phyloP scores from a whole-genome alignment of 345 rosid genomes.

The Eucalyptus curtisii region DNA sequence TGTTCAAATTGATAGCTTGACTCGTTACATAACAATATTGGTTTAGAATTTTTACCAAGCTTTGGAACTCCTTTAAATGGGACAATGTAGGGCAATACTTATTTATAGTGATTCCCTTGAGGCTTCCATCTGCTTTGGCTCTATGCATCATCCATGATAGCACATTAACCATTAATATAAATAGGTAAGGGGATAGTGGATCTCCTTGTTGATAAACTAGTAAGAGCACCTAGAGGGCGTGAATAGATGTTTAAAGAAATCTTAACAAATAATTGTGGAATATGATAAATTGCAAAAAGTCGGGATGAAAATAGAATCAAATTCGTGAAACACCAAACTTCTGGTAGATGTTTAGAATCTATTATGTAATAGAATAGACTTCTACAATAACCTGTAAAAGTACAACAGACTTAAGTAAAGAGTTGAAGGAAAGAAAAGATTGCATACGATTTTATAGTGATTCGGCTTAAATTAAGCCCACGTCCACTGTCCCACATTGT shows the following conservation, averaged over 20 bases:
- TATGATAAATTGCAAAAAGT: too few relatives aligned
- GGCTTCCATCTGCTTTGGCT: neutral
- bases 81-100: neutral
- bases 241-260: too few relatives aligned
- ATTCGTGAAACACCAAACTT: too few relatives aligned
- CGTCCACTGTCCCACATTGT: accelerated
- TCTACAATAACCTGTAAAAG: too few relatives aligned
- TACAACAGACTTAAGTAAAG: too few relatives aligned
- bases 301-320: accelerated
- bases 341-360: too few relatives aligned
- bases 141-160: neutral
- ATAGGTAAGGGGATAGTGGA: neutral
- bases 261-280: too few relatives aligned
- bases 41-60: neutral
- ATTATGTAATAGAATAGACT: too few relatives aligned
- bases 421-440: accelerated
- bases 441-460: accelerated
- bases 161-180: neutral
- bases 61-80: neutral
- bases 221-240: too few relatives aligned
- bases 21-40: neutral
- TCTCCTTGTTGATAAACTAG: neutral
- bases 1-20: neutral
- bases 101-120: too few relatives aligned
- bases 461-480: accelerated